A percentile compares a stretch with the other conserved stretches of the same genome.
Evolutionary conservation across 2,329 filamentous ascomycete species (phyloP).

Genomic region (Pestalotiopsis fici): DNA sequence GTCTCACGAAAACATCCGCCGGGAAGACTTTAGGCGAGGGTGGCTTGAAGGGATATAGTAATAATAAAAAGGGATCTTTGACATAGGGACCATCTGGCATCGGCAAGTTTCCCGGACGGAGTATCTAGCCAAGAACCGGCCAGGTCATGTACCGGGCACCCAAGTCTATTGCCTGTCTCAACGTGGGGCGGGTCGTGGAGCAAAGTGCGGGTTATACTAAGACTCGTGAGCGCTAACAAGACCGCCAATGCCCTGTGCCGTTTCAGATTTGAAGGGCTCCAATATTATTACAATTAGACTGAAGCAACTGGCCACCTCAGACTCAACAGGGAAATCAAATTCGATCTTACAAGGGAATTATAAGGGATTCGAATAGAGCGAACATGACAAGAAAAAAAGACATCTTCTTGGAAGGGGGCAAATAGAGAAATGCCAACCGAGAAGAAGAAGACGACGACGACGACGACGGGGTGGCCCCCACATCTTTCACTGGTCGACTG

Average conservation of each 20-base stretch:
- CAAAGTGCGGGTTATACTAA: not conserved
- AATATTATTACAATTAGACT: not conserved
- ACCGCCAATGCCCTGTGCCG: not conserved
- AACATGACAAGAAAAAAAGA: not conserved
- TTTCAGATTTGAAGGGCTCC: conserved; percentile 2
- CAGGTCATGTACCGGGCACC: not conserved
- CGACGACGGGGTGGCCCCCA: not conserved
- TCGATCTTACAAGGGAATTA: not conserved
- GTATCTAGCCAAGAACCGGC: not conserved
- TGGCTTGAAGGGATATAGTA: not conserved
- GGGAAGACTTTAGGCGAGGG: not conserved
- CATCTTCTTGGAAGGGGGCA: not conserved
- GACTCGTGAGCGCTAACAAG: not conserved
- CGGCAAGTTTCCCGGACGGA: conserved; percentile 7
- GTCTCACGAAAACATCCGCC: not conserved
- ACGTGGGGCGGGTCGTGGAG: conserved; percentile 6
- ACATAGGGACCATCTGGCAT: not conserved
- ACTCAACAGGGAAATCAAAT: not conserved
- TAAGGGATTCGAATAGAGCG: not conserved
- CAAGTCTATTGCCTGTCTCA: not conserved
- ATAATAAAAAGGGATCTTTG: not conserved
- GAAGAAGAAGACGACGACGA: not conserved
- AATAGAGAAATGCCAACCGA: not conserved
- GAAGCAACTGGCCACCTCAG: conserved; percentile 1
- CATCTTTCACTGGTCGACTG: not conserved